phyloP scores from a whole-genome alignment of 257 asterid genomes.

The Anisodus tanguticus region DNA sequence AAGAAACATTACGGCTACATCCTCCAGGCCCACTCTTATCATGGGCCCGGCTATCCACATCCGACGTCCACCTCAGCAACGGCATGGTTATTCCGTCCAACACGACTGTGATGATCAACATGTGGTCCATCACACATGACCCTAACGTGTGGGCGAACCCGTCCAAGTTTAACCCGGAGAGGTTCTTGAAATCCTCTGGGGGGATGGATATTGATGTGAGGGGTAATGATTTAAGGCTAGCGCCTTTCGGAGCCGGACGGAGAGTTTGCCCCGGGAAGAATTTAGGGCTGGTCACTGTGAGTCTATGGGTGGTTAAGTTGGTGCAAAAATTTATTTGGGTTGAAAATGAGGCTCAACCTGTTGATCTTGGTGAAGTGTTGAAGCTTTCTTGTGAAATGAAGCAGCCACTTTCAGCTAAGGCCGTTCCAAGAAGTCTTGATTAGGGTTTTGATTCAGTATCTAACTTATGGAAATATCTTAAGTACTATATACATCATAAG shows the following conservation, averaged over 20 bases:
- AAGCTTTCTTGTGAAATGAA: conserved; percentile 75
- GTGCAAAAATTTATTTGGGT: conserved; percentile 50
- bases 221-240: conserved; percentile 56
- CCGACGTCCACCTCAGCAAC: conserved; percentile 48
- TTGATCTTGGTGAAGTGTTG: conserved; percentile 56
- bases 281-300: conserved; percentile 52
- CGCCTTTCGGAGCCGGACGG: conserved; percentile 67
- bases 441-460: conserved; percentile 5
- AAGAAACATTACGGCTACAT: conserved; percentile 58
- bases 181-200: conserved; percentile 40
- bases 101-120: conserved; percentile 64
- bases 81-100: conserved; percentile 56
- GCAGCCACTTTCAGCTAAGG: conserved; percentile 50
- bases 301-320: conserved; percentile 61
- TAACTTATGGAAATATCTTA: not conserved
- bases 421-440: conserved; percentile 37
- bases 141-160: conserved; percentile 46
- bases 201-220: conserved; percentile 47
- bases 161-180: conserved; percentile 44
- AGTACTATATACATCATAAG: not conserved
- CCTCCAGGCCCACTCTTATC: conserved; percentile 67
- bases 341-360: conserved; percentile 18
- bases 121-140: conserved; percentile 72
- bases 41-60: conserved; percentile 57
- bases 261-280: conserved; percentile 67